Evolutionary conservation across 495 filamentous ascomycete genomes (phyloP).

Genomic region (Tricharina praecox): DNA sequence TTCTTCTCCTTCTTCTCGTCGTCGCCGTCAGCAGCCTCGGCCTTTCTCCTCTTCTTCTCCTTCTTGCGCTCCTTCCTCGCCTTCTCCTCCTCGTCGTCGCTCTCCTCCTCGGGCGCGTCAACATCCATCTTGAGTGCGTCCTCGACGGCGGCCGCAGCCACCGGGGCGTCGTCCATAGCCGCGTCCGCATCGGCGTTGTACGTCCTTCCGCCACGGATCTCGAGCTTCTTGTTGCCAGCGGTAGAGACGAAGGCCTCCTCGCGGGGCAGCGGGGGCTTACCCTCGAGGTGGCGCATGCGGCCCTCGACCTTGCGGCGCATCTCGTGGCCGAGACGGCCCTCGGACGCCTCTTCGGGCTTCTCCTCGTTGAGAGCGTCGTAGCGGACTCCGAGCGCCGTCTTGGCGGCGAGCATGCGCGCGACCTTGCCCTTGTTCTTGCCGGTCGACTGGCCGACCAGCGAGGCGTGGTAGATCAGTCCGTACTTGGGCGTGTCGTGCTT

Average conservation of each 20-base stretch:
- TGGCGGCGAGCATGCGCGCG: constrained; percentile 83
- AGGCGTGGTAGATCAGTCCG: constrained; percentile 96
- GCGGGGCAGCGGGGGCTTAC: constrained; percentile 58
- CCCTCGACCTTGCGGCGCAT: constrained; percentile 67
- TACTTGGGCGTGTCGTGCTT: constrained; percentile 99
- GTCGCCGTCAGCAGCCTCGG: constrained; percentile 29
- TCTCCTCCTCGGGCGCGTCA: constrained; percentile 35
- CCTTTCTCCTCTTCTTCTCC: constrained; percentile 26
- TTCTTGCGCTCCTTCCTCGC: constrained; percentile 30
- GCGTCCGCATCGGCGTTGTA: constrained; percentile 94
- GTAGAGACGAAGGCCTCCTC: constrained; percentile 41
- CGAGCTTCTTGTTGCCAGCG: constrained; percentile 58
- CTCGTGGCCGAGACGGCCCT: constrained; percentile 46
- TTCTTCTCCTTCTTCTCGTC: constrained; percentile 42
- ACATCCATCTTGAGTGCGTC: constrained; percentile 35
- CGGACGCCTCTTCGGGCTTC: constrained; percentile 61
- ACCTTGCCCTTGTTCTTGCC: constrained; percentile 99
- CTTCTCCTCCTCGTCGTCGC: constrained; percentile 31
- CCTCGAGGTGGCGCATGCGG: constrained; percentile 68
- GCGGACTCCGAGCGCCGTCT: constrained; percentile 79
- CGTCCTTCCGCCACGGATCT: constrained; percentile 42
- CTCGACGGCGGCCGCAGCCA: constrained; percentile 27
- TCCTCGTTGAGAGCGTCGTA: constrained; percentile 80
- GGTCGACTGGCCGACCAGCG: constrained; percentile 85
- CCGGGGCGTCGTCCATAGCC: constrained; percentile 50